These are phyloP conservation scores for Capillidium heterosporum DNA, from an alignment of 371 early-diverging fungal genomes.

Conservation along the genomic window DNA sequence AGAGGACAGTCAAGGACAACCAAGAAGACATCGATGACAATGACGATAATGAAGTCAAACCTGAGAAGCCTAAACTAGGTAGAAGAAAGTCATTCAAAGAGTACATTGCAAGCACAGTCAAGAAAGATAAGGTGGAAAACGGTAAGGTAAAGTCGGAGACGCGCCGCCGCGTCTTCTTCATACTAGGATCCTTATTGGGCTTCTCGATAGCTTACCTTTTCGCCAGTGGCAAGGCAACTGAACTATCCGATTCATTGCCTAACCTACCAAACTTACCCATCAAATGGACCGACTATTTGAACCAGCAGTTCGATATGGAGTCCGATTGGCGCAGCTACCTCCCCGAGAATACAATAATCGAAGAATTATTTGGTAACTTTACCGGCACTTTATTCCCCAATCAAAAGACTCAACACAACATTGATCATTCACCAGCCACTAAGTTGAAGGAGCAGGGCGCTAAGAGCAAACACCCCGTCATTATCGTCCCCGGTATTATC, in stretches of 20 bases:
- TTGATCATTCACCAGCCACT: constrained; percentile 8
- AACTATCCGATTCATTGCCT: constrained; percentile 22
- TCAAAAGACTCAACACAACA: not conserved
- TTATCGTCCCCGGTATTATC: constrained; percentile 82
- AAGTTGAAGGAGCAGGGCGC: constrained; percentile 16
- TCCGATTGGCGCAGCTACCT: constrained; percentile 33
- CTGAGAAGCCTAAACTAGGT: too few relatives aligned
- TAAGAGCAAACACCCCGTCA: constrained; percentile 46
- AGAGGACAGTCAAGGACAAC: too few relatives aligned
- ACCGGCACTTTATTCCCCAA: not conserved
- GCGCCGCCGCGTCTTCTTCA: constrained; percentile 21
- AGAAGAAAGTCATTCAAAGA: too few relatives aligned
- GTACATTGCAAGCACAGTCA: too few relatives aligned
- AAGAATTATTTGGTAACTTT: constrained; percentile 1
- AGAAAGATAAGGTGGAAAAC: not conserved
- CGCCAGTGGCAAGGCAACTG: constrained; percentile 20
- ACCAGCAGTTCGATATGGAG: not conserved
- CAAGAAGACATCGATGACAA: too few relatives aligned
- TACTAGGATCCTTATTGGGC: constrained; percentile 30
- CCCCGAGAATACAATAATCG: constrained; percentile 44
- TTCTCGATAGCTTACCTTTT: constrained; percentile 17
- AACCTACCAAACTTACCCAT: not conserved
- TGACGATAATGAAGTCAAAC: too few relatives aligned
- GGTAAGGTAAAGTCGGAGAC: constrained; percentile 5
- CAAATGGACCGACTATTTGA: constrained; percentile 1